A percentile compares a stretch with the other conserved stretches of the same genome.
Evolutionary conservation across 139 green algal species (phyloP).

Genomic region (Chlorella sp.): DNA sequence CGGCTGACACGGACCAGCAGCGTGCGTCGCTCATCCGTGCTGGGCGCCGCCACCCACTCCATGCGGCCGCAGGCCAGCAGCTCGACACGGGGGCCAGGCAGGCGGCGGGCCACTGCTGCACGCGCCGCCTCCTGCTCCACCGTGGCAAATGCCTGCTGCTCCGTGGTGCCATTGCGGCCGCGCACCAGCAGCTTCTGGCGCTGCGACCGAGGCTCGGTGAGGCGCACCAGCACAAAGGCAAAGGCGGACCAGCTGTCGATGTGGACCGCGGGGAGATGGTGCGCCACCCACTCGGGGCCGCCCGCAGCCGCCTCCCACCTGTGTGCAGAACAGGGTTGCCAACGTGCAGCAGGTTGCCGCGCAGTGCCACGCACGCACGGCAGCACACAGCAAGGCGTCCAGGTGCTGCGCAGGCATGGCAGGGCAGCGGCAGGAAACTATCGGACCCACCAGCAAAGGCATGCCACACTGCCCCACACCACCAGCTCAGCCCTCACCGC

Average conservation of each 20-base stretch:
- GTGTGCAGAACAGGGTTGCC: not conserved
- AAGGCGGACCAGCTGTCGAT: conserved; percentile 74
- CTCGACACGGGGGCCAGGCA: conserved; percentile 50
- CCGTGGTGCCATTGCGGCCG: conserved; percentile 61
- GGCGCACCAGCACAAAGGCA: conserved; percentile 58
- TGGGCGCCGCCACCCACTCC: conserved; percentile 55
- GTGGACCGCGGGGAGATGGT: conserved; percentile 57
- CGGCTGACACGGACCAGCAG: conserved; percentile 24
- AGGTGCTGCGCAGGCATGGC: too few relatives aligned
- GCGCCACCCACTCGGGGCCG: conserved; percentile 33
- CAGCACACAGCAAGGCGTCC: too few relatives aligned
- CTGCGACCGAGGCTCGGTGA: conserved; percentile 49
- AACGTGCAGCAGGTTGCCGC: too few relatives aligned
- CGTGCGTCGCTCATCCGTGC: conserved; percentile 29
- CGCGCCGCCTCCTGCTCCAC: conserved; percentile 33
- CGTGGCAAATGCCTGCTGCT: conserved; percentile 50
- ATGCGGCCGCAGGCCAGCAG: conserved; percentile 68
- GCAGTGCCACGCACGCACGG: too few relatives aligned
- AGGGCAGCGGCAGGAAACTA: not conserved
- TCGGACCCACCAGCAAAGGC: not conserved
- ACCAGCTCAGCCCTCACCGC: conserved; percentile 1
- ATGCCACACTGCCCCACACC: too few relatives aligned
- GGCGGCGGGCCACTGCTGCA: conserved; percentile 12
- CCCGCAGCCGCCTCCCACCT: conserved; percentile 19
- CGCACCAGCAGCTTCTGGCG: conserved; percentile 71